phyloP scores from a whole-genome alignment of 1,139 yeast genomes.

The Yamadazyma trypodendri region DNA sequence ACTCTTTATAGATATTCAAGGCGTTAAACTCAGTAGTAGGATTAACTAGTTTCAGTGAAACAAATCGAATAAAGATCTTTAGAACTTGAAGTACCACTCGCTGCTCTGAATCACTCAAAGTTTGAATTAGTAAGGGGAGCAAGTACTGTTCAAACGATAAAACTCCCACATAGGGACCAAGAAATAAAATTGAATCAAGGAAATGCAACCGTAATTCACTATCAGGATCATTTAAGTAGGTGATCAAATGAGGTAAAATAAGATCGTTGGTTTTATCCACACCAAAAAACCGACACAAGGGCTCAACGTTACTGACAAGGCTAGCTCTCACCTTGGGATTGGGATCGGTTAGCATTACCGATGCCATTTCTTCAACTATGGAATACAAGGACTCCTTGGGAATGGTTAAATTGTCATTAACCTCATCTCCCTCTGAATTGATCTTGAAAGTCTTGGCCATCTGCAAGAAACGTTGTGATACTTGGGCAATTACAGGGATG shows the following conservation, averaged over 20 bases:
- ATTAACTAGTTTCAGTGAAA: constrained; percentile 31
- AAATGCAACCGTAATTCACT: constrained; percentile 67
- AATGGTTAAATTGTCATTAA: constrained; percentile 15
- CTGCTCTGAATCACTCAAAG: constrained; percentile 81
- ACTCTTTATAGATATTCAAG: constrained; percentile 39
- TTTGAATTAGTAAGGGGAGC: constrained; percentile 78
- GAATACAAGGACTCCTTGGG: constrained; percentile 30
- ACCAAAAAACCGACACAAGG: constrained; percentile 81
- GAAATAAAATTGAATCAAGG: constrained; percentile 70
- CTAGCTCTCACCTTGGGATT: constrained; percentile 68
- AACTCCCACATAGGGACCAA: constrained; percentile 80
- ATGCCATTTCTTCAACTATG: constrained; percentile 64
- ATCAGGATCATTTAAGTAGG: constrained; percentile 82
- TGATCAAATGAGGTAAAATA: constrained; percentile 83
- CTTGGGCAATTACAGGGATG: constrained; percentile 65
- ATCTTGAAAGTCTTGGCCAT: constrained; percentile 56
- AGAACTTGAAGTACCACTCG: constrained; percentile 76
- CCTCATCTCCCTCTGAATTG: constrained; percentile 8
- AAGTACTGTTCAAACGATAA: constrained; percentile 84
- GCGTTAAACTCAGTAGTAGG: constrained; percentile 42
- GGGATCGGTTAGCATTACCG: constrained; percentile 66
- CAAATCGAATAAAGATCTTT: constrained; percentile 52
- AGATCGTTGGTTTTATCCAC: constrained; percentile 85
- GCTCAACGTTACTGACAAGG: constrained; percentile 63
- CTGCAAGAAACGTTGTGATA: constrained; percentile 64